Base-by-base conservation (phyloP, 2,329 filamentous ascomycete genomes). In the Lithohypha guttulata region DNA sequence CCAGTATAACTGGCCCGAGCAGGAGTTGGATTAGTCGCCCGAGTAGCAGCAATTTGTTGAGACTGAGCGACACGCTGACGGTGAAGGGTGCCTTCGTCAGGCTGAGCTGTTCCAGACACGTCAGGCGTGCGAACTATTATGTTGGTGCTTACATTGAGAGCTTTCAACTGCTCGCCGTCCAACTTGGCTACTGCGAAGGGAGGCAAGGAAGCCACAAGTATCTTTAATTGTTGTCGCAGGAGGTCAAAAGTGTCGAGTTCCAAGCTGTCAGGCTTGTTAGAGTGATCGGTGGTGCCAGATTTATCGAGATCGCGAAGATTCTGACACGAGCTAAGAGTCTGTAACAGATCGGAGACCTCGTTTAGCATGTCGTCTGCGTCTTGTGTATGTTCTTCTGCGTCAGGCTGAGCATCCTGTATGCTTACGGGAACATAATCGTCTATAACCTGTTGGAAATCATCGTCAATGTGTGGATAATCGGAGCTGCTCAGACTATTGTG, bases 111-210 rank as follows among this genome's bases (percentile, higher is more conserved):
- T 3, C 86, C 86, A 46, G 73, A 74, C 57, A 83, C 83, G 52
- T 85, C 77, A 36, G 80, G 77, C 5, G 72, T 77, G 44, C 82
- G 75, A 32, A 93, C 67, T 43, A 84, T 64, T 14, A 94, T 72
- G 55, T 77, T 84, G 31, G 77, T 84, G 61, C 80, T 89, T 55
- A 93, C 81, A 46, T 84, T 79, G 33, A 94, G 66, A 42, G 86
- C 82, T 20, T 79, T 80, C n/a, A 93, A 63, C 57, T 86, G 82
- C 55, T 93, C 81, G 7, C 85, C 85, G 52, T 93, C 80, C 45
- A 94, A 66, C 53, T 91, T 89, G 4, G 86, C 79, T 17, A 94
- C 81, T 1, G 82, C 83, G 55, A 85, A 91, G 1, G 86, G 86
- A 1, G 86, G 86, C 8, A 94, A 63, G 26, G 73, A 76, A 48